Evolutionary conservation across 805 yeast genomes (phyloP).

Genomic region (Metschnikowia koreensis): DNA sequence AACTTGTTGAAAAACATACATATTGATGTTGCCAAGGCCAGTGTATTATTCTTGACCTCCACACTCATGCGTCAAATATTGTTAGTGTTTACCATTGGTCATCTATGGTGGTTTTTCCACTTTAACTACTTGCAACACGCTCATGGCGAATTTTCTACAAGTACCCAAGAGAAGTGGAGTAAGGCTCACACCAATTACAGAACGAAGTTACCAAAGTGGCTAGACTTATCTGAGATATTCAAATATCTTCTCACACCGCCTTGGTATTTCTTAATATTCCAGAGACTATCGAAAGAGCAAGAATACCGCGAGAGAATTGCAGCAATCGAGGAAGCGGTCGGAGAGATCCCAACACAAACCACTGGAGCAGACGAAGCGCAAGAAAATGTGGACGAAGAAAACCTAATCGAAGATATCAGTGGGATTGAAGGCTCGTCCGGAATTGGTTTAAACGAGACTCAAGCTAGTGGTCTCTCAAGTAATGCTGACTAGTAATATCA

Average conservation of each 20-base stretch:
- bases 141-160: not conserved
- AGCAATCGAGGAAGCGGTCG: not conserved
- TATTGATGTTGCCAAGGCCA: constrained; percentile 1
- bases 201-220: not conserved
- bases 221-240: constrained; percentile 4
- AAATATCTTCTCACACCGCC: constrained; percentile 10
- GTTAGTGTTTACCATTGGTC: constrained; percentile 24
- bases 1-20: constrained; percentile 2
- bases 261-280: constrained; percentile 6
- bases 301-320: not conserved
- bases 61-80: constrained; percentile 16
- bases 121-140: constrained; percentile 16
- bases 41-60: constrained; percentile 9
- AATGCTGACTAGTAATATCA: too few relatives aligned
- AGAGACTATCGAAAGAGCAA: constrained; percentile 1
- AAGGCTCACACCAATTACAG: not conserved
- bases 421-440: too few relatives aligned
- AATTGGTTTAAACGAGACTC: too few relatives aligned
- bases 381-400: not conserved
- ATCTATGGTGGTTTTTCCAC: constrained; percentile 34
- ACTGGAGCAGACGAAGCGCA: not conserved
- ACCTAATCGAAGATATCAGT: not conserved
- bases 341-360: not conserved
- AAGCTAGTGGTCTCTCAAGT: too few relatives aligned
- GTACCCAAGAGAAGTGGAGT: constrained; percentile 7